phyloP scores from a whole-genome alignment of 805 yeast species.

The Candida incommunis region DNA sequence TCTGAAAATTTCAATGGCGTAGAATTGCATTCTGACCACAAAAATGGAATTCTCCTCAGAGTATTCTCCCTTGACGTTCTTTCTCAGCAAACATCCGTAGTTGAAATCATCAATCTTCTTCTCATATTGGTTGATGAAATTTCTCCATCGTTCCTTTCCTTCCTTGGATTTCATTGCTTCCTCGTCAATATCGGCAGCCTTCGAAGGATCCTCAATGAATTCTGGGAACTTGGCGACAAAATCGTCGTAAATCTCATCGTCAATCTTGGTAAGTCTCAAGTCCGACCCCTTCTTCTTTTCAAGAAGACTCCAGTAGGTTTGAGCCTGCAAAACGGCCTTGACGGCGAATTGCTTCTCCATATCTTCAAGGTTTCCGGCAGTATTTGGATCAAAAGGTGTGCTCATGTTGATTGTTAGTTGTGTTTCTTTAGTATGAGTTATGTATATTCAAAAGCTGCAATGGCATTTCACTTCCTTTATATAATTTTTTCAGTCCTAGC shows the following conservation, averaged over 20 bases:
- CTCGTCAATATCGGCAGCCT: slow-evolving; percentile 49
- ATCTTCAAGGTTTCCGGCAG: slow-evolving; percentile 88
- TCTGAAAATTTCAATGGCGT: slow-evolving; percentile 89
- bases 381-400: slow-evolving; percentile 60
- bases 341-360: slow-evolving; percentile 97
- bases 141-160: slow-evolving; percentile 89
- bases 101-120: slow-evolving; percentile 74
- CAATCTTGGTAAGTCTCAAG: slow-evolving; percentile 35
- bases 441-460: too few relatives aligned
- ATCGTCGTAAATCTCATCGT: slow-evolving; percentile 26
- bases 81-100: slow-evolving; percentile 86
- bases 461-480: too few relatives aligned
- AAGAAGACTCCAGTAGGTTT: slow-evolving; percentile 73
- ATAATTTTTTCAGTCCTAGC: too few relatives aligned
- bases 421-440: neutral
- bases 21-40: slow-evolving; percentile 84
- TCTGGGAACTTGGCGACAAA: slow-evolving; percentile 73
- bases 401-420: neutral
- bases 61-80: slow-evolving; percentile 59
- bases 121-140: slow-evolving; percentile 70
- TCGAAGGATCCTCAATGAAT: slow-evolving; percentile 41
- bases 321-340: slow-evolving; percentile 90
- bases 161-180: slow-evolving; percentile 63
- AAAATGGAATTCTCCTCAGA: slow-evolving; percentile 74
- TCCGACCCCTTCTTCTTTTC: slow-evolving; percentile 65